phyloP scores from a whole-genome alignment of 495 filamentous ascomycete species.

The Annulohypoxylon moriforme region DNA sequence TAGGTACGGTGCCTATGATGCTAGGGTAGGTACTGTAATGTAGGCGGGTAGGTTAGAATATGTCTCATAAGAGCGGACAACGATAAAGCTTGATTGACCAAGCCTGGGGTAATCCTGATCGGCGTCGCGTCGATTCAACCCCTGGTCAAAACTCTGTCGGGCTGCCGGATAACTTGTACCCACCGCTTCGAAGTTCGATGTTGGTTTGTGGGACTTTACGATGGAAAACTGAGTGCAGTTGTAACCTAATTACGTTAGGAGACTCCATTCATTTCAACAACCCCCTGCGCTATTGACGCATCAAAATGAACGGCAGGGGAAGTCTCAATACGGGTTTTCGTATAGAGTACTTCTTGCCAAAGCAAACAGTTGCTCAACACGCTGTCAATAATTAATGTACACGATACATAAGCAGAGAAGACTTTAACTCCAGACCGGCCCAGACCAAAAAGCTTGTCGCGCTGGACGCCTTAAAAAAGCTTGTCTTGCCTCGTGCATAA shows the following conservation, averaged over 20 bases:
- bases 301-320: slow-evolving; percentile 11
- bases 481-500: slow-evolving; percentile 45
- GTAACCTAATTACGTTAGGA: slow-evolving; percentile 33
- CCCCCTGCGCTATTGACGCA: slow-evolving; percentile 16
- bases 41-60: background rate
- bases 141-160: slow-evolving; percentile 27
- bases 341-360: background rate
- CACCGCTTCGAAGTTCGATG: slow-evolving; percentile 1
- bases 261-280: slow-evolving; percentile 19
- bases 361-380: background rate
- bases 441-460: slow-evolving; percentile 45
- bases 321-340: background rate
- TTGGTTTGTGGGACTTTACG: slow-evolving; percentile 22
- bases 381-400: background rate
- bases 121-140: slow-evolving; percentile 26
- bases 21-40: background rate
- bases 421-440: slow-evolving; percentile 22
- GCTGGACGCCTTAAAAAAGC: slow-evolving; percentile 45
- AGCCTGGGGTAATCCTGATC: slow-evolving; percentile 30
- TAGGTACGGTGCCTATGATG: background rate
- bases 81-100: background rate
- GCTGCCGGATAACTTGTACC: slow-evolving; percentile 30
- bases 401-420: background rate
- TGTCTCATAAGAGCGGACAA: slow-evolving; percentile 3
- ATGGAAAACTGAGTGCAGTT: slow-evolving; percentile 15